Base-by-base conservation (phyloP, 192 early-diverging fungal genomes). In the Coemansia sp. region DNA sequence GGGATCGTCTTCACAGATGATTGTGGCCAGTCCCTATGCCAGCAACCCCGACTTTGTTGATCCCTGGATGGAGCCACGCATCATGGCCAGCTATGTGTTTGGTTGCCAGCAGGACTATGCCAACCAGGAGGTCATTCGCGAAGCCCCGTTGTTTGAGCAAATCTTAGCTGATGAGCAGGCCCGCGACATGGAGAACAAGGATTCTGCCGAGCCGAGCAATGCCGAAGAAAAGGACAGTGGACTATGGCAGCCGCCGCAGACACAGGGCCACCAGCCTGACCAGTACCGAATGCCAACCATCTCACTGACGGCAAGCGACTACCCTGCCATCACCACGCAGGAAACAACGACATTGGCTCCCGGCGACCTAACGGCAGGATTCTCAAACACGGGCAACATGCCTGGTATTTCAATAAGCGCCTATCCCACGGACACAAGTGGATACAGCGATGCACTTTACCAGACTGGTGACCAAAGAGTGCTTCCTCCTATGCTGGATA, bases 51-150 rank as follows among this genome's bases (percentile, higher is more conserved):
- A 58, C 3, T 10, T 56, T 7, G 17, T 65, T 0, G 40, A 36
- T 20, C 56, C 64, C 2, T 67, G 64, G 64, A 30, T 32, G 16
- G 64, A 67, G 31, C 64, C 64, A 1, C 51, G 64, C 0, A 29
- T 67, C 9, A 54, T 67, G 45, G 31, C 44, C 6, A 38, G 12
- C 7, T 42, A 36, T 5, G 46, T 51, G 5, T 65, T 53, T 29
- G 12, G 35, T 11, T 22, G 27, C 16, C 63, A 65, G 40, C 38
- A 53, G 30, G 18, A 18, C 13, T 65, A 54, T 8, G 63, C 63
- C 20, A 40, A 38, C 13, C 21, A 22, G 28, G 20, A 14, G 3
- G 35, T 28, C 5, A 31, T 57, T n/a, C 43, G 39, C 0, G 4
- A 20, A 10, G 39, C 62, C 2, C 54, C 62, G 0, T n/a, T 30